Evolutionary conservation across 2,329 filamentous ascomycete genomes (phyloP).

Genomic region (Aspergillus calidoustus): DNA sequence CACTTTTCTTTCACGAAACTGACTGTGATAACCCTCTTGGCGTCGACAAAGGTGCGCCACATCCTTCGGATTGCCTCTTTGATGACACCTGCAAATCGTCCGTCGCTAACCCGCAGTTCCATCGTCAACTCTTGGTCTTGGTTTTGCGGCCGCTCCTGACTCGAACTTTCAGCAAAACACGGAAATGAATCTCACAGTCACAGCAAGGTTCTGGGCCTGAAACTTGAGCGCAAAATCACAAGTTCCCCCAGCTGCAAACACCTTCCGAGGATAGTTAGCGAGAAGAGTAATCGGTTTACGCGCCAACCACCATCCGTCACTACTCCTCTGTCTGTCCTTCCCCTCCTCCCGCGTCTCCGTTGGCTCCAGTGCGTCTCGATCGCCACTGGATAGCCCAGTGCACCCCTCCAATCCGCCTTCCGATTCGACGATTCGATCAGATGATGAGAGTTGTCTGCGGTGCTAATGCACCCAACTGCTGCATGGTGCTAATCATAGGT

Average conservation of each 20-base stretch:
- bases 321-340: neutral
- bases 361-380: constrained; percentile 16
- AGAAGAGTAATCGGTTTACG: constrained; percentile 3
- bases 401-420: constrained; percentile 7
- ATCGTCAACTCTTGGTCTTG: constrained; percentile 8
- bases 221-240: neutral
- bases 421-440: constrained; percentile 25
- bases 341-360: constrained; percentile 14
- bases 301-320: constrained; percentile 1
- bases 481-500: constrained; percentile 15
- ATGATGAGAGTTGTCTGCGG: constrained; percentile 28
- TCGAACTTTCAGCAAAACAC: neutral
- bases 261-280: constrained; percentile 1
- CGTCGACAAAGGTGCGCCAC: constrained; percentile 16
- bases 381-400: constrained; percentile 14
- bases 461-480: constrained; percentile 26
- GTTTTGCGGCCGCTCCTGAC: constrained; percentile 6
- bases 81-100: constrained; percentile 9
- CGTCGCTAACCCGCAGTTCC: constrained; percentile 13
- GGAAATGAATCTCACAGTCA: neutral
- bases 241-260: neutral
- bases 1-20: constrained; percentile 16
- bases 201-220: neutral
- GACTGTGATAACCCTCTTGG: constrained; percentile 19
- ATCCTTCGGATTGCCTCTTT: constrained; percentile 13